Evolutionary conservation across 257 asterid species (phyloP), one percentile per base, ranked within the genome.

Genomic region (Cordia subcordata): DNA sequence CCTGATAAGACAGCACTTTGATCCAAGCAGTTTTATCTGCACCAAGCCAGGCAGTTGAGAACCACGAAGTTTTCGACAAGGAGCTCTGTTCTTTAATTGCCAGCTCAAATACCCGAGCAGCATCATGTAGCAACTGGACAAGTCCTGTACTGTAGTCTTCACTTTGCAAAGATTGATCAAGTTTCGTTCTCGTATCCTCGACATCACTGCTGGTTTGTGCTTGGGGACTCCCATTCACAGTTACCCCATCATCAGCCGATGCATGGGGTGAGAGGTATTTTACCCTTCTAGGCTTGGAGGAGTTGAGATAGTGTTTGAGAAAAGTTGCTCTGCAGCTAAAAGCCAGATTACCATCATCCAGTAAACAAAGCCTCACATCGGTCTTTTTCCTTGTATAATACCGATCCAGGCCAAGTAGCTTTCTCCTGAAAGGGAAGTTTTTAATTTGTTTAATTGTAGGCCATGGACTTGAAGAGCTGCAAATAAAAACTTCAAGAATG

Each of bases 1-100:
- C 99, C 99, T 93, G 99, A 77, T 93, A 93, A 42, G 99, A 85
- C 55, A 93, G 79, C 55, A 62, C 87, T 82, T 87, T 93, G 49
- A 78, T 77, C 97, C 97, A 93, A 54, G 86, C 85, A 80, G 69
- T 75, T 71, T 71, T 87, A 79, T 89, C 99, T 67, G 75, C 81
- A 50, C 99, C 96, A 58, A 85, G 87, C 97, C 97, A 93, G 52
- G 90, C 82, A 70, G 87, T 75, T 58, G 97, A 81, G 77, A 93
- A 86, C 99, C 99, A 93, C 27, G 85, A 75, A 16, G 65, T 66
- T 74, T 85, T 89, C n/a, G 92, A 86, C 58, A 52, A 61, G 55
- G 85, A 74, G 68, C 68, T 79, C 22, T 80, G 82, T 72, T 89
- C 85, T 80, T 76, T 86, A 65, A 93, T 76, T 53, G 87, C 91